Base-by-base conservation (phyloP, 257 asterid species). In the Solanum dulcamara region DNA sequence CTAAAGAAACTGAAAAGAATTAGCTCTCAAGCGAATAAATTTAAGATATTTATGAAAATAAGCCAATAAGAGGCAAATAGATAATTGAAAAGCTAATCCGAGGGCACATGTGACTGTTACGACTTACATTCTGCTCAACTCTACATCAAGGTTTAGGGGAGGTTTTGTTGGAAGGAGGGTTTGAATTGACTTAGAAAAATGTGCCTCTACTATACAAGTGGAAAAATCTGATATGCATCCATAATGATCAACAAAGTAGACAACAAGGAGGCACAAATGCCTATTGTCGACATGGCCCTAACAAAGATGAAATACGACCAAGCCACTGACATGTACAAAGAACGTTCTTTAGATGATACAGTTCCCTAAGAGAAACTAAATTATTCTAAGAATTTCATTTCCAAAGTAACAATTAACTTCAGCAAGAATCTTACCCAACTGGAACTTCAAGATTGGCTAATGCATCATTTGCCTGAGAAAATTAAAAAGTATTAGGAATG, bases 361-460 rank as follows among this genome's bases (percentile, higher is more conserved):
- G 17, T 28, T 28, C 18, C 62, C 13, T 4, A 10, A 17, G 57
- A 83, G 86, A 83, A 83, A 35, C 42, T 37, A 20, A 7, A 46
- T 48, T 62, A 22, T 2, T 10, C 35, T 9, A 48, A 72, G 50
- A 11, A 59, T 32, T 66, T 64, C n/a, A 48, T 10, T 68, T 2
- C 51, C n/a, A 7, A 66, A 84, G 42, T 32, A 40, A 13, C 57
- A 84, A 48, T 86, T 84, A 48, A 7, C 40, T 50, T 46, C 33
- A 68, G 28, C 38, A 85, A 80, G 85, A 88, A 87, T 68, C 89
- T 87, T 85, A 93, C 97, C 98, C 98, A 42, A 96, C 94, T 26
- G 99, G 99, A 71, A 96, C 99, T 92, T 96, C 98, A 85, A 93
- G 96, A 85, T 87, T 89, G 64, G 89, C 93, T 88, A 93, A 42